phyloP scores from a whole-genome alignment of 495 filamentous ascomycete genomes.

The Aspergillus asperescens region DNA sequence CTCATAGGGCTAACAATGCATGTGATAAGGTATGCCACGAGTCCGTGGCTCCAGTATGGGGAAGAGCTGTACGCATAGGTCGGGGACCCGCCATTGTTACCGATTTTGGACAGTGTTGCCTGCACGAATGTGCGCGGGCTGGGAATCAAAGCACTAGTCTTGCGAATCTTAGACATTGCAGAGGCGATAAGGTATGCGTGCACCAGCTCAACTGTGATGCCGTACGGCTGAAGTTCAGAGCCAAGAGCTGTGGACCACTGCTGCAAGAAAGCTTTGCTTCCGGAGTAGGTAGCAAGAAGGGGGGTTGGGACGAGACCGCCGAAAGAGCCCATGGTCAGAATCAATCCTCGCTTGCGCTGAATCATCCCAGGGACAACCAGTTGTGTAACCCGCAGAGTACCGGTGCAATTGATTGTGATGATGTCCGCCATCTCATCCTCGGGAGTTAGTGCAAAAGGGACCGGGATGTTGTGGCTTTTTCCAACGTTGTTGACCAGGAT shows the following conservation, averaged over 20 bases:
- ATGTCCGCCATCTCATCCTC: constrained; percentile 79
- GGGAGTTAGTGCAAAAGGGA: constrained; percentile 75
- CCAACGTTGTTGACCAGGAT: constrained; percentile 98
- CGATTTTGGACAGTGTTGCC: constrained; percentile 73
- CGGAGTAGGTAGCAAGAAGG: constrained; percentile 92
- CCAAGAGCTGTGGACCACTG: constrained; percentile 88
- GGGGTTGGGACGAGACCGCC: constrained; percentile 87
- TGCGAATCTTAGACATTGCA: constrained; percentile 93
- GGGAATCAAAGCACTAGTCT: constrained; percentile 68
- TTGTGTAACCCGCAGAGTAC: constrained; percentile 80
- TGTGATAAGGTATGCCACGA: constrained; percentile 81
- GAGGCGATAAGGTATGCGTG: constrained; percentile 88
- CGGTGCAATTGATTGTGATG: constrained; percentile 88
- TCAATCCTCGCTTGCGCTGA: constrained; percentile 74
- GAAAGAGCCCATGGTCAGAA: constrained; percentile 96
- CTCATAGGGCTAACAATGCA: constrained; percentile 64
- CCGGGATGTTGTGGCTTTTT: constrained; percentile 85
- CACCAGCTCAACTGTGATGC: constrained; percentile 79
- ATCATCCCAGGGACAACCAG: constrained; percentile 81
- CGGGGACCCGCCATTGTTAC: constrained; percentile 68
- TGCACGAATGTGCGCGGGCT: constrained; percentile 77
- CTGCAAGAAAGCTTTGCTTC: constrained; percentile 96
- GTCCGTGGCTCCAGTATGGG: constrained; percentile 85
- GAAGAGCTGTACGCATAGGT: constrained; percentile 74
- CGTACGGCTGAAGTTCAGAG: constrained; percentile 71